phyloP scores from a whole-genome alignment of 768 basidiomycete species.

The Leccinum subgranulosum region DNA sequence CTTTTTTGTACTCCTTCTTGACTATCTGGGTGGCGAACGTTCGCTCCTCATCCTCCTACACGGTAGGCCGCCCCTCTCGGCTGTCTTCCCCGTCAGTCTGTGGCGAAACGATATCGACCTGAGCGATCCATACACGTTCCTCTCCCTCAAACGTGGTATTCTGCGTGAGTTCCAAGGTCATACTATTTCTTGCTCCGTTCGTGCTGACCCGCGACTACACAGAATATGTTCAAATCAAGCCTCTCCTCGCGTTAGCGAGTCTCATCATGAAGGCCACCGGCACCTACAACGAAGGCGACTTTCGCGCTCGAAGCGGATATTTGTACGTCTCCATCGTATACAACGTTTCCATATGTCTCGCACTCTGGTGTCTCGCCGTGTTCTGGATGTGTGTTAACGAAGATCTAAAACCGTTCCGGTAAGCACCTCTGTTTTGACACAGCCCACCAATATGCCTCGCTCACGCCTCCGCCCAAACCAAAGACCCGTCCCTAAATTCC shows the following conservation, averaged over 20 bases:
- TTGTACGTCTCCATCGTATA: slow-evolving; percentile 87
- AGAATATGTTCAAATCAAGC: slow-evolving; percentile 99
- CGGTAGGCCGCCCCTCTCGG: slow-evolving; percentile 83
- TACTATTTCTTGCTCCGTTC: not conserved
- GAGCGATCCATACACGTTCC: slow-evolving; percentile 91
- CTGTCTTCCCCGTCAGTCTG: slow-evolving; percentile 83
- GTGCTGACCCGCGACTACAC: slow-evolving; percentile 3
- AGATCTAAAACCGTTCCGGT: slow-evolving; percentile 89
- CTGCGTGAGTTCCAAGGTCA: slow-evolving; percentile 55
- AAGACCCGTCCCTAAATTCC: slow-evolving; percentile 93
- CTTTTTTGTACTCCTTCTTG: slow-evolving; percentile 80
- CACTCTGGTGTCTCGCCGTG: slow-evolving; percentile 88
- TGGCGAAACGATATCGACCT: slow-evolving; percentile 86
- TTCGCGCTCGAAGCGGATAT: slow-evolving; percentile 83
- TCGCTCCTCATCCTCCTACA: slow-evolving; percentile 90
- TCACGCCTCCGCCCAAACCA: not conserved
- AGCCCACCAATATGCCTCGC: not conserved
- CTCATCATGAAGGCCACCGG: slow-evolving; percentile 83
- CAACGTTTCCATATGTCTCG: slow-evolving; percentile 76
- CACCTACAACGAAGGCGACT: slow-evolving; percentile 87
- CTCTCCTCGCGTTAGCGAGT: slow-evolving; percentile 79
- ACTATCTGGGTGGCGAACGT: slow-evolving; percentile 89
- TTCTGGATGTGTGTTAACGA: slow-evolving; percentile 94
- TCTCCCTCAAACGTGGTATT: slow-evolving; percentile 93
- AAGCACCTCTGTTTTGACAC: slow-evolving; percentile 16